Base-by-base conservation (phyloP, 2,329 filamentous ascomycete genomes). In the Arthrinium puccinioides region DNA sequence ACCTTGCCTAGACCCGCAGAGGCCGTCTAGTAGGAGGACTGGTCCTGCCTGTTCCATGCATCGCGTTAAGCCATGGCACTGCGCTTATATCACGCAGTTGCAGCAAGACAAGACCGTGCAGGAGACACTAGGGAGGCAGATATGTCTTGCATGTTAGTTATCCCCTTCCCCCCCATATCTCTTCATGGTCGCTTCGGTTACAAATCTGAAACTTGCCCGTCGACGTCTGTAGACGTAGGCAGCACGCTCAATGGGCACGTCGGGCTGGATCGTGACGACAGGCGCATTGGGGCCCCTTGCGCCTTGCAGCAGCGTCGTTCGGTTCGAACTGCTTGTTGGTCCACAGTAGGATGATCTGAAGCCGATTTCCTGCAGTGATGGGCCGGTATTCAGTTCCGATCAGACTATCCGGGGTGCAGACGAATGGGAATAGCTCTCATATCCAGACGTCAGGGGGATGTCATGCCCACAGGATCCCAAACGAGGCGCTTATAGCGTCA, bases 401-500 rank as follows among this genome's bases (percentile, higher is more conserved):
- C 32, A 39, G 32, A 16, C 33, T 10, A 28, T 35, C 36, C 9
- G 23, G 29, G 37, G 28, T 37, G 14, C 28, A 42, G 37, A 25
- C 40, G 40, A 39, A 42, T 39, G 35, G 37, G 37, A 33, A 19
- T 20, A 33, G 19, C 20, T 21, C 24, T 21, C 31, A 33, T n/a
- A 21, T 21, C 36, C 21, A 28, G 35, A 35, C 25, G 16, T 21
- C 26, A 27, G 9, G 23, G n/a, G 26, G 16, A 19, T 27, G 29
- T 21, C 25, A 21, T 28, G 20, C 18, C 31, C 27, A 36, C 10
- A 26, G 27, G 29, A 21, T 27, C 21, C 28, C 29, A 34, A 26
- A 27, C 29, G 29, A 35, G 32, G 40, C 40, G 37, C 40, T 39
- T 39, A 39, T 36, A 38, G 24, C 30, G 31, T 38, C 40, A 37